Base-by-base conservation (phyloP, 2,329 filamentous ascomycete species). In the Colletotrichum graminicola region DNA sequence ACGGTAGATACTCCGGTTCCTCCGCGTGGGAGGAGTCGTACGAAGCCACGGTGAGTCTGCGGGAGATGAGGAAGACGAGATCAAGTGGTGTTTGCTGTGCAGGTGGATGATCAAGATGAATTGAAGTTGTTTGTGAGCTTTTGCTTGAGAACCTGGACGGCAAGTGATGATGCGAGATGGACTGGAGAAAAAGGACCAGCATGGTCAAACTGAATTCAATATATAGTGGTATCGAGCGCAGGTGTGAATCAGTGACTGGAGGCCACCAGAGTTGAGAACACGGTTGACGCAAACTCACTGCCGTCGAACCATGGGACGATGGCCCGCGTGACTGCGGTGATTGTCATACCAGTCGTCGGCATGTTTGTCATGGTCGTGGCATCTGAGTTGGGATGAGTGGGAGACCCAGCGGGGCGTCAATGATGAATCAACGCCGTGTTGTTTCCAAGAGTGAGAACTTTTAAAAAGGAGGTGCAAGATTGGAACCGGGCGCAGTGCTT, bases 1-100 rank as follows among this genome's bases (percentile, higher is more conserved):
- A 75, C 3, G 86, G 86, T 23, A 87, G 78, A 51, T 79, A 73
- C 29, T 71, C 71, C 10, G 61, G 36, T 41, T 73, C 55, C 8
- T 61, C 55, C 14, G 66, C 55, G 29, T 45, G 29, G 21, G 23
- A 43, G 12, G 56, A 45, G 26, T 43, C 59, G 59, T 47, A 39
- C 1, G 68, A 71, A 51, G 67, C 67, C 71, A 73, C 66, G 54
- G n/a, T 57, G 60, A 26, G 36, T 12, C 12, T 26, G 45, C 1
- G 21, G 23, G 43, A 11, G 5, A n/a, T 6, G 26, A 34, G 23
- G 16, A 32, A 51, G n/a, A 49, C 32, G 5, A 39, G 12, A n/a
- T 14, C 23, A 10, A 21, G 3, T 26, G n/a, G 2, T n/a, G 1
- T 26, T 14, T 26, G 12, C n/a, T 52, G 12, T 23, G 23, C 3